Evolutionary conservation across 2,329 filamentous ascomycete species (phyloP), one percentile per base, ranked within the genome.

Genomic region (Colletotrichum sp.): DNA sequence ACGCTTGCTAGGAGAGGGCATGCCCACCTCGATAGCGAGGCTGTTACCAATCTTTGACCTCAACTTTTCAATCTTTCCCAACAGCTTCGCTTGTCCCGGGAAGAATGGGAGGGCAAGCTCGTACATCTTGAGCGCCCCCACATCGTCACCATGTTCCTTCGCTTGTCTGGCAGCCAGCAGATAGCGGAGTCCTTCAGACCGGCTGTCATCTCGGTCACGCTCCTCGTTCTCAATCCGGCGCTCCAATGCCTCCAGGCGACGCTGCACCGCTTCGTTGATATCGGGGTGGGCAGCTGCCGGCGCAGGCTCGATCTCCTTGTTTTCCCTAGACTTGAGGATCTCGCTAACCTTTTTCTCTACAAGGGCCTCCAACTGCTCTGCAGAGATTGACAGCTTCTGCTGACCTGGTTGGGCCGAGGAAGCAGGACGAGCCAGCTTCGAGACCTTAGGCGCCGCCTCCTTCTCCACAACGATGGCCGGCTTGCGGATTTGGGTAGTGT

Each of bases 81-180:
- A 80, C 36, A 96, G 88, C 85, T 96, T 98, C 65, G 92, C 90
- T 82, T 98, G 97, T 2, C 92, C 93, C 0, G 96, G 96, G 80
- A 99, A 99, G 84, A 92, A 97, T 0, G 95, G 94, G 69, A 95
- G 86, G 0, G 96, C 96, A 78, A 95, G 88, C 83, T 96, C 93
- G 82, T 98, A 98, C 92, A 97, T 96, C 79, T 92, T 92, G 76
- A 99, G 86, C 0, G 96, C 95, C 39, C 92, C 94, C 5, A 87
- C 88, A 68, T 98, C 93, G 79, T 98, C 95, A 3, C 95, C 95
- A 6, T 92, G 90, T 69, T 95, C 95, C 82, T 96, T 96, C 81
- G 98, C 95, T 83, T 98, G 96, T 79, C 97, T 95, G 2, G 95
- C 96, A 89, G 97, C 95, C n/a, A 98, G 89, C 39, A 99, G 86